Percentiles rank a stretch among this genome's conserved stretches.
Conservation (phyloP, 768 basidiomycete species). For the Pulveroboletus sp. region DNA sequence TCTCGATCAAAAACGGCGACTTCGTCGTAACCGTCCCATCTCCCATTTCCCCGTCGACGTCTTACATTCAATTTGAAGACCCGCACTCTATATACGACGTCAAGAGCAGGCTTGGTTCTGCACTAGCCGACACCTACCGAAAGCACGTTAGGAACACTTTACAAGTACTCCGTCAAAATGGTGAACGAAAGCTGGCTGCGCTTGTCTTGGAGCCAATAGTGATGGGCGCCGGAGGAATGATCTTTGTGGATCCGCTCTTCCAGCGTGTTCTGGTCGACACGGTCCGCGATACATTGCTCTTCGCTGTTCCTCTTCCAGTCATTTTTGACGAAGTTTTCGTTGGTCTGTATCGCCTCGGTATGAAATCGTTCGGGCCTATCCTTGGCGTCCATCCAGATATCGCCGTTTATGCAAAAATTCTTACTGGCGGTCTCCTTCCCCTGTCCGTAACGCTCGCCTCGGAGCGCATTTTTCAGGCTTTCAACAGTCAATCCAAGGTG, state of each 20-base stretch:
- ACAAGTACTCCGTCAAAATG: conserved; percentile 37
- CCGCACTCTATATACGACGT: conserved; percentile 70
- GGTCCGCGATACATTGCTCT: conserved; percentile 49
- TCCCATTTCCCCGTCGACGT: conserved; percentile 33
- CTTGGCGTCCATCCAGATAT: conserved; percentile 81
- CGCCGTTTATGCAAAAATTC: conserved; percentile 85
- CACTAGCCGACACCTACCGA: conserved; percentile 63
- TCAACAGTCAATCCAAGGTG: conserved; percentile 69
- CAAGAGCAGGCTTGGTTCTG: conserved; percentile 48
- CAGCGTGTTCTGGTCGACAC: conserved; percentile 83
- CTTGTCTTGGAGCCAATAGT: conserved; percentile 88
- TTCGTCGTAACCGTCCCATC: conserved; percentile 52
- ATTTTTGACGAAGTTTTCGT: conserved; percentile 96
- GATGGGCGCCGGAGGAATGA: conserved; percentile 96
- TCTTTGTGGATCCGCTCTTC: conserved; percentile 96
- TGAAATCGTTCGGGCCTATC: conserved; percentile 57
- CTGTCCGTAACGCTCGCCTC: conserved; percentile 81
- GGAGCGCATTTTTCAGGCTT: conserved; percentile 74
- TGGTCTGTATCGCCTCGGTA: conserved; percentile 84
- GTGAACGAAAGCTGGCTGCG: conserved; percentile 52
- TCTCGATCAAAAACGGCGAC: conserved; percentile 61
- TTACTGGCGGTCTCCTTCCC: conserved; percentile 90
- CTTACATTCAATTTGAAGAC: conserved; percentile 31
- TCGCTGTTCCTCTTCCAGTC: conserved; percentile 65
- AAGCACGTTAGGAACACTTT: conserved; percentile 52